phyloP scores from a whole-genome alignment of 2,329 filamentous ascomycete genomes.

The Colletotrichum musae region DNA sequence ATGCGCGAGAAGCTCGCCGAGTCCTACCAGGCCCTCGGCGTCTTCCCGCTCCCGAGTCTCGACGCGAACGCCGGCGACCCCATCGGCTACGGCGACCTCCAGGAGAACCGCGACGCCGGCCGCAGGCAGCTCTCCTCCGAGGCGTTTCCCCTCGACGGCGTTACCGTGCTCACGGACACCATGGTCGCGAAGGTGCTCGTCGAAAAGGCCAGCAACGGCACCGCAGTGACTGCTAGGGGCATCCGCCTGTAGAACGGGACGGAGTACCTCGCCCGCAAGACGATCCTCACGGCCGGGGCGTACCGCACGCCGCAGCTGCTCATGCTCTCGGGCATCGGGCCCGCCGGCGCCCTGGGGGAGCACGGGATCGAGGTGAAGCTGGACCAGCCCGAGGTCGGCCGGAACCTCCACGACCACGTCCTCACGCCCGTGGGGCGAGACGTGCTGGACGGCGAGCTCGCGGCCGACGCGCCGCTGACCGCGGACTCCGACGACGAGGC shows the following conservation, averaged over 20 bases:
- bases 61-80: conserved; percentile 49
- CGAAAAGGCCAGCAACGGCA: conserved; percentile 8
- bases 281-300: conserved; percentile 62
- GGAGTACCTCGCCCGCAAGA: conserved; percentile 45
- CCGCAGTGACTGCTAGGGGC: conserved; percentile 41
- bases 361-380: conserved; percentile 58
- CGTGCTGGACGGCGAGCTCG: conserved; percentile 46
- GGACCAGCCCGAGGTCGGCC: conserved; percentile 63
- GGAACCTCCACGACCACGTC: conserved; percentile 65
- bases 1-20: conserved; percentile 52
- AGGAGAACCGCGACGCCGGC: conserved; percentile 45
- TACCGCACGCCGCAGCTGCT: conserved; percentile 67
- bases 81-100: conserved; percentile 52
- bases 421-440: conserved; percentile 51
- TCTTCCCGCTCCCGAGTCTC: conserved; percentile 45
- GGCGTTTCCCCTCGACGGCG: conserved; percentile 45
- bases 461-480: conserved; percentile 43
- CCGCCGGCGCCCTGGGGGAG: conserved; percentile 55
- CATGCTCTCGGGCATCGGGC: conserved; percentile 66
- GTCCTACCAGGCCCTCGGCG: conserved; percentile 58
- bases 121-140: conserved; percentile 45
- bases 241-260: conserved; percentile 49
- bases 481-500: conserved; percentile 44
- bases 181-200: conserved; percentile 44
- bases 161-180: conserved; percentile 45